Conservation (phyloP, 495 filamentous ascomycete species). For the Pyronema domesticum region DNA sequence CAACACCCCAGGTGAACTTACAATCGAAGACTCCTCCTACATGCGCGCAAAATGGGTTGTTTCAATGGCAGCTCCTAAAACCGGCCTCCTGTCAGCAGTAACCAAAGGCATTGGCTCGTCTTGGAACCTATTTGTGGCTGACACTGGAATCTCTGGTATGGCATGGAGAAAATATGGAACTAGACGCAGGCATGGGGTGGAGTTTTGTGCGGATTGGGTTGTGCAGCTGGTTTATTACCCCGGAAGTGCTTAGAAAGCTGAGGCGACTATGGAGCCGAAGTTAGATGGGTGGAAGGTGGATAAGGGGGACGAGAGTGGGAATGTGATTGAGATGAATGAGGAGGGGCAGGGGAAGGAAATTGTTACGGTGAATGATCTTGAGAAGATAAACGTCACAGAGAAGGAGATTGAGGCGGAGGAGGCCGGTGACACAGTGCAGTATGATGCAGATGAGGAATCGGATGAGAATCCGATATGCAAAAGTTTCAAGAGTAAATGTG, state of each 20-base stretch:
- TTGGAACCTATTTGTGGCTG: constrained; percentile 65
- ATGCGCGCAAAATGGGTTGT: constrained; percentile 62
- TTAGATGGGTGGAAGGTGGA: background rate
- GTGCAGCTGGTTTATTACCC: constrained; percentile 39
- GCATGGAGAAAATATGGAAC: constrained; percentile 79
- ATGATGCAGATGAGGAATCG: too few relatives aligned
- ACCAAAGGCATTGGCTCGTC: constrained; percentile 38
- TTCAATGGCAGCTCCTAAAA: constrained; percentile 66
- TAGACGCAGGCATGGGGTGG: constrained; percentile 56
- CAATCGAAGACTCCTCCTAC: constrained; percentile 53
- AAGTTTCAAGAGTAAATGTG: too few relatives aligned
- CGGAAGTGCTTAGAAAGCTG: background rate
- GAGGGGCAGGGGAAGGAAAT: too few relatives aligned
- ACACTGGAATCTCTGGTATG: constrained; percentile 64
- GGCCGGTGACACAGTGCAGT: too few relatives aligned
- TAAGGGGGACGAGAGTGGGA: background rate
- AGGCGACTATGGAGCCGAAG: background rate
- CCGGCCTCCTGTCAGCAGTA: constrained; percentile 56
- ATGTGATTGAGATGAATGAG: background rate
- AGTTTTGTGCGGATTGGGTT: constrained; percentile 75
- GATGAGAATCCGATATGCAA: too few relatives aligned
- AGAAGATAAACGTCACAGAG: too few relatives aligned
- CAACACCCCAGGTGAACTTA: constrained; percentile 30
- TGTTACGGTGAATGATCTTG: too few relatives aligned
- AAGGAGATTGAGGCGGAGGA: too few relatives aligned